These are phyloP conservation scores for Cylindrodendrum hubeiense DNA, from an alignment of 2,329 filamentous ascomycete genomes.

Conservation along the genomic window DNA sequence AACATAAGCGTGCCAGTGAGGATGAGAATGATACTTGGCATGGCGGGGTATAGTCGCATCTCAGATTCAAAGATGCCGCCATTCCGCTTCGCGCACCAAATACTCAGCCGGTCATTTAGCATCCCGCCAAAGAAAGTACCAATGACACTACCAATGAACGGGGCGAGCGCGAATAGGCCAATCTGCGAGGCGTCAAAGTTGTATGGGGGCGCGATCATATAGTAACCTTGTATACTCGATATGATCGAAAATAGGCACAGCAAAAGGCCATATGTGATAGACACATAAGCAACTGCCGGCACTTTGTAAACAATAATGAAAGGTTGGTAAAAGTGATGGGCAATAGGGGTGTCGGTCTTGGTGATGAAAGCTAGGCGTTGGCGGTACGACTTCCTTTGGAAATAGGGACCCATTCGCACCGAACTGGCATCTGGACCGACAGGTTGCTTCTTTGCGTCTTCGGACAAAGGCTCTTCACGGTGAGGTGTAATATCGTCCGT, in stretches of 20 bases:
- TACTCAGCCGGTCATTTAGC: slow-evolving; percentile 53
- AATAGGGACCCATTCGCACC: neutral
- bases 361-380: slow-evolving; percentile 40
- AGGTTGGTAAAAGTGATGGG: slow-evolving; percentile 26
- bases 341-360: slow-evolving; percentile 24
- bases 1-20: slow-evolving; percentile 52
- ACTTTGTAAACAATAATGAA: slow-evolving; percentile 31
- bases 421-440: neutral
- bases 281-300: slow-evolving; percentile 53
- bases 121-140: slow-evolving; percentile 51
- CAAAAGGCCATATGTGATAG: slow-evolving; percentile 53
- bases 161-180: slow-evolving; percentile 43
- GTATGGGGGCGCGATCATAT: slow-evolving; percentile 48
- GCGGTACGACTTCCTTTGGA: slow-evolving; percentile 30
- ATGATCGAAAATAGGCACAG: slow-evolving; percentile 52
- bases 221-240: slow-evolving; percentile 24
- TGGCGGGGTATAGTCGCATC: slow-evolving; percentile 52
- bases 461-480: neutral
- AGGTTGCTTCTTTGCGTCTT: neutral
- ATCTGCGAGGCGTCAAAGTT: slow-evolving; percentile 41
- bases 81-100: slow-evolving; percentile 51
- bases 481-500: neutral
- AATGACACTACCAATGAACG: slow-evolving; percentile 53
- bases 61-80: slow-evolving; percentile 57
- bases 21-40: slow-evolving; percentile 44